Percentiles rank a stretch among this genome's conserved stretches.
These are phyloP conservation scores for Exophiala sp. DNA, from an alignment of 2,329 filamentous ascomycete genomes.

Conservation along the genomic window DNA sequence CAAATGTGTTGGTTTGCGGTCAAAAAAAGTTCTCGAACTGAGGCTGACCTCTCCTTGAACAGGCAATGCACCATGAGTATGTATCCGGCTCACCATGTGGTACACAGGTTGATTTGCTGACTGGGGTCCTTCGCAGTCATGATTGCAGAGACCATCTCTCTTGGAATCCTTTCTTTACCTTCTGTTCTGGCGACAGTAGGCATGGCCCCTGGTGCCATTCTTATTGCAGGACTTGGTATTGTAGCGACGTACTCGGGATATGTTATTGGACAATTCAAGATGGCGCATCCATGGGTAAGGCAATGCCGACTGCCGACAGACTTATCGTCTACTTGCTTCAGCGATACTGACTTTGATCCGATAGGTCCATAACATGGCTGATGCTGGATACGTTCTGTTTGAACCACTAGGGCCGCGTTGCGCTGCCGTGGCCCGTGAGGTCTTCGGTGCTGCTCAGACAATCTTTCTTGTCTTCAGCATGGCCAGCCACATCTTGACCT, in stretches of 20 bases:
- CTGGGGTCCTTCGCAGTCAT: slow-evolving; percentile 38
- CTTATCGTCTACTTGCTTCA: no score
- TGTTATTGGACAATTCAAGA: slow-evolving; percentile 55
- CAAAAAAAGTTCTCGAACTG: no score
- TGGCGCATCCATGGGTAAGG: slow-evolving; percentile 36
- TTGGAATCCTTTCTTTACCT: slow-evolving; percentile 53
- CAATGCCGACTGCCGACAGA: background rate
- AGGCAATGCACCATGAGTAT: slow-evolving; percentile 24
- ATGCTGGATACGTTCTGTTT: slow-evolving; percentile 56
- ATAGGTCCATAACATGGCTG: slow-evolving; percentile 59
- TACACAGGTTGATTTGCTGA: background rate
- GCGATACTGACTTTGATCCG: slow-evolving; percentile 4
- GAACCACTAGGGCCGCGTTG: slow-evolving; percentile 40
- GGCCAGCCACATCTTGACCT: slow-evolving; percentile 65
- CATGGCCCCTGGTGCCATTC: slow-evolving; percentile 49
- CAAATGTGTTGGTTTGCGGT: no score
- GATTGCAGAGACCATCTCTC: slow-evolving; percentile 55
- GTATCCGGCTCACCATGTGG: background rate
- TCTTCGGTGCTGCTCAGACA: slow-evolving; percentile 57
- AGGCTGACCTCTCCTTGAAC: background rate
- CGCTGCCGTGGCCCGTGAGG: slow-evolving; percentile 50
- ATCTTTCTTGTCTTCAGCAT: slow-evolving; percentile 64
- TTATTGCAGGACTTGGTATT: slow-evolving; percentile 49
- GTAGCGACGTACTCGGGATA: slow-evolving; percentile 57
- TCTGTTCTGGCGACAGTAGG: slow-evolving; percentile 49